Evolutionary conservation across 345 rosid species (phyloP).

Genomic region (Moringa oleifera): DNA sequence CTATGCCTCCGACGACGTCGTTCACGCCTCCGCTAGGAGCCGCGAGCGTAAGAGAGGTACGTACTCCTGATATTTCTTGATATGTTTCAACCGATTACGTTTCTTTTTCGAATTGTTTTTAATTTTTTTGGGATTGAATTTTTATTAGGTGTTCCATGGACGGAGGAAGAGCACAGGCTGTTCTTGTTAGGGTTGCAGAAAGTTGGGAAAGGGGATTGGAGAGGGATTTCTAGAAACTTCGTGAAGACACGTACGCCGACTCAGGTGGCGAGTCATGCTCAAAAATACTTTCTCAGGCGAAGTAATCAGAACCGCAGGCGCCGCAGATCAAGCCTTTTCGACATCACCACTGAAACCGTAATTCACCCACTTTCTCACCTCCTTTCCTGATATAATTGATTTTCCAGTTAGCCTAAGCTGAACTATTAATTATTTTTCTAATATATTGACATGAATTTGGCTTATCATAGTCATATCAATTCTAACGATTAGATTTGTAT

Average conservation of each 20-base stretch:
- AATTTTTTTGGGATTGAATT: neutral
- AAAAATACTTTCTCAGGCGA: slow-evolving; percentile 71
- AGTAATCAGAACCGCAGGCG: slow-evolving; percentile 59
- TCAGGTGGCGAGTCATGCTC: slow-evolving; percentile 85
- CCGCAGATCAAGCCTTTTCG: slow-evolving; percentile 75
- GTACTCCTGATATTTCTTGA: neutral
- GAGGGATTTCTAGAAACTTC: slow-evolving; percentile 72
- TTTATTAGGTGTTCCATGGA: slow-evolving; percentile 67
- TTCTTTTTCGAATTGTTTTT: too few species aligned
- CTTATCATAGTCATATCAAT: too few species aligned
- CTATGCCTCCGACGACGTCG: slow-evolving; percentile 69
- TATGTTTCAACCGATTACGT: too few species aligned
- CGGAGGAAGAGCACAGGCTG: slow-evolving; percentile 68
- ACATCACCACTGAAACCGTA: slow-evolving; percentile 61
- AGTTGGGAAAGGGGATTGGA: slow-evolving; percentile 83
- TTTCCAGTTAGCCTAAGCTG: too few species aligned
- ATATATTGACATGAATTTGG: too few species aligned
- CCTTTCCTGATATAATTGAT: too few species aligned
- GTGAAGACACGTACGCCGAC: slow-evolving; percentile 80
- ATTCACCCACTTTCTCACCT: too few species aligned
- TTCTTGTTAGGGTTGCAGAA: slow-evolving; percentile 60
- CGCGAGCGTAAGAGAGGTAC: slow-evolving; percentile 77
- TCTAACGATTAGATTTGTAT: too few species aligned
- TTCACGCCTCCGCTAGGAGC: slow-evolving; percentile 55
- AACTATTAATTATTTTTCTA: too few species aligned